Evolutionary conservation across 2,329 filamentous ascomycete species (phyloP).

Genomic region (Fusarium sp.): DNA sequence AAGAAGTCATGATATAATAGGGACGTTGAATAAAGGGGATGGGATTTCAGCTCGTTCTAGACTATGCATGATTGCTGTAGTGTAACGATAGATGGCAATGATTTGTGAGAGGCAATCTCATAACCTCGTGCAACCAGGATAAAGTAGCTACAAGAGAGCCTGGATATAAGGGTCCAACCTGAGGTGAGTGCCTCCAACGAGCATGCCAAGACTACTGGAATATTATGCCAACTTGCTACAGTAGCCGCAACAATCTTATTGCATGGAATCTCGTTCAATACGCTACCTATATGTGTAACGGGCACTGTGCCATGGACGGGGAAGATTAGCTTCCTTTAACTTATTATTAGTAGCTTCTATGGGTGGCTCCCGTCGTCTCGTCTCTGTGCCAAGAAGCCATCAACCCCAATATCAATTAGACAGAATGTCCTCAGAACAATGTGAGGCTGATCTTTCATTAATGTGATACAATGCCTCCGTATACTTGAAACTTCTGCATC

Average conservation of each 20-base stretch:
- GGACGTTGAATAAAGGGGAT: slow-evolving; percentile 10
- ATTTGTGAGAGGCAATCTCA: slow-evolving; percentile 13
- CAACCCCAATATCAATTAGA: slow-evolving; percentile 14
- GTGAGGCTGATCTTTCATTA: slow-evolving; percentile 24
- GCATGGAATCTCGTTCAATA: slow-evolving; percentile 22
- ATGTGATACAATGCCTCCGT: slow-evolving; percentile 23
- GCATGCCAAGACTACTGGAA: background rate
- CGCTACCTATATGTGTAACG: slow-evolving; percentile 22
- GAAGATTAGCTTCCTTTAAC: slow-evolving; percentile 35
- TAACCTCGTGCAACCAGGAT: slow-evolving; percentile 2
- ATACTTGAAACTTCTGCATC: slow-evolving; percentile 22
- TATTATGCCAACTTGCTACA: slow-evolving; percentile 4
- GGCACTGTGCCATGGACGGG: slow-evolving; percentile 40
- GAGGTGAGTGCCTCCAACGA: background rate
- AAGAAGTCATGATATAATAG: slow-evolving; percentile 16
- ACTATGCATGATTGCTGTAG: background rate
- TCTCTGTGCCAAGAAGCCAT: slow-evolving; percentile 15
- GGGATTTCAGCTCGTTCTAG: background rate
- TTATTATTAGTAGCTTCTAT: slow-evolving; percentile 9
- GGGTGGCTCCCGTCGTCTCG: slow-evolving; percentile 20
- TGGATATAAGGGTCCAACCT: slow-evolving; percentile 6
- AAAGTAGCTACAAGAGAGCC: background rate
- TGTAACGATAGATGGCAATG: background rate
- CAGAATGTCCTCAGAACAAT: slow-evolving; percentile 12
- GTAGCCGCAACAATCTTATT: slow-evolving; percentile 15